phyloP scores from a whole-genome alignment of 768 basidiomycete species.

The Pisolithus albus region DNA sequence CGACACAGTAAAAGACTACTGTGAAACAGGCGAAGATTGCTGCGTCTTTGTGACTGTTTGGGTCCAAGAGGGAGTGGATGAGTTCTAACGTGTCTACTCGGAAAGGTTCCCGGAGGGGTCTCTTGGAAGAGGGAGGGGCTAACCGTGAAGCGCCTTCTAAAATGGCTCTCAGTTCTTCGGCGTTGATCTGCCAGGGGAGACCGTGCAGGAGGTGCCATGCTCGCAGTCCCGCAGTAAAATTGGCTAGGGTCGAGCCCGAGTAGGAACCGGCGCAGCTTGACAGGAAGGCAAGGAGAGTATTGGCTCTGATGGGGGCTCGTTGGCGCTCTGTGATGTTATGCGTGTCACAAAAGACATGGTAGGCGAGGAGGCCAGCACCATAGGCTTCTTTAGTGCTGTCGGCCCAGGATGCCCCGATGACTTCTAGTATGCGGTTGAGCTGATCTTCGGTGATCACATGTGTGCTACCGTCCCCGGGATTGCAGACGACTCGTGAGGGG shows the following conservation, averaged over 20 bases:
- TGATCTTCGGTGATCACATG: neutral
- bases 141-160: too few relatives aligned
- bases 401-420: constrained; percentile 22
- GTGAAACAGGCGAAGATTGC: too few relatives aligned
- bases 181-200: neutral
- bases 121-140: too few relatives aligned
- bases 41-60: too few relatives aligned
- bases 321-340: constrained; percentile 24
- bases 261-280: constrained; percentile 27
- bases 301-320: constrained; percentile 21
- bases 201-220: constrained; percentile 46
- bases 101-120: too few relatives aligned
- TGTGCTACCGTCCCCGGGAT: neutral
- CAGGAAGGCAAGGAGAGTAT: constrained; percentile 25
- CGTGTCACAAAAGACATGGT: constrained; percentile 37
- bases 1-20: too few relatives aligned
- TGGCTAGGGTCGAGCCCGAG: constrained; percentile 26
- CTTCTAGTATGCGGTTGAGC: constrained; percentile 12
- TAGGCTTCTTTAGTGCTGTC: constrained; percentile 29
- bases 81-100: too few relatives aligned
- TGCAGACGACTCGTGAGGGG: neutral
- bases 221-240: constrained; percentile 32
- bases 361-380: constrained; percentile 29
- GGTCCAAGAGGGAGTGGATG: too few relatives aligned
- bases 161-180: too few relatives aligned